A percentile compares a stretch with the other conserved stretches of the same genome.
These are phyloP conservation scores for Termitomyces sp. DNA, from an alignment of 768 basidiomycete genomes.

Conservation along the genomic window DNA sequence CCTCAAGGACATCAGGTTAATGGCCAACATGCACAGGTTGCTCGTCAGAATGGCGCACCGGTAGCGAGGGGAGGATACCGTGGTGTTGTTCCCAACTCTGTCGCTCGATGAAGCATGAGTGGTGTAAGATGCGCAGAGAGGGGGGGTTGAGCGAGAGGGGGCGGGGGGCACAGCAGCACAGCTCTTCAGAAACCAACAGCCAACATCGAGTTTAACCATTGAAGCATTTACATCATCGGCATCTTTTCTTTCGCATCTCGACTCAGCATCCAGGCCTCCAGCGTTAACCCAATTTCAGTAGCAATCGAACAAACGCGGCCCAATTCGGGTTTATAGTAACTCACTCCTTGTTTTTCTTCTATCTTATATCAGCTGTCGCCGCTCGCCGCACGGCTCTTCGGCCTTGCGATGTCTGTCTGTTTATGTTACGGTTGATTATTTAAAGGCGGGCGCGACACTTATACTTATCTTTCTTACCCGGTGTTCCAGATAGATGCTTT, in stretches of 20 bases:
- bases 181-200: constrained; percentile 6
- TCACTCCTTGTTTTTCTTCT: constrained; percentile 1
- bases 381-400: neutral
- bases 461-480: constrained; percentile 13
- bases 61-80: constrained; percentile 28
- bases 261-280: constrained; percentile 2
- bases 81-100: constrained; percentile 31
- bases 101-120: constrained; percentile 24
- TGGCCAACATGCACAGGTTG: constrained; percentile 22
- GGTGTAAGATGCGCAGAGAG: neutral
- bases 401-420: constrained; percentile 1
- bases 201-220: constrained; percentile 6
- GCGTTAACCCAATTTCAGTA: constrained; percentile 13
- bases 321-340: neutral
- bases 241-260: constrained; percentile 8
- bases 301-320: constrained; percentile 5
- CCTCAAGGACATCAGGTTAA: constrained; percentile 27
- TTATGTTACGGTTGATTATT: constrained; percentile 17
- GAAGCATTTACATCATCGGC: constrained; percentile 12
- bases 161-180: constrained; percentile 7
- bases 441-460: constrained; percentile 13
- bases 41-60: constrained; percentile 19
- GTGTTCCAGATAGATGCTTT: constrained; percentile 6
- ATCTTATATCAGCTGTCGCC: constrained; percentile 15
- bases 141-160: neutral